phyloP scores from a whole-genome alignment of 2,329 filamentous ascomycete species.

The Aspergillus alliaceus region DNA sequence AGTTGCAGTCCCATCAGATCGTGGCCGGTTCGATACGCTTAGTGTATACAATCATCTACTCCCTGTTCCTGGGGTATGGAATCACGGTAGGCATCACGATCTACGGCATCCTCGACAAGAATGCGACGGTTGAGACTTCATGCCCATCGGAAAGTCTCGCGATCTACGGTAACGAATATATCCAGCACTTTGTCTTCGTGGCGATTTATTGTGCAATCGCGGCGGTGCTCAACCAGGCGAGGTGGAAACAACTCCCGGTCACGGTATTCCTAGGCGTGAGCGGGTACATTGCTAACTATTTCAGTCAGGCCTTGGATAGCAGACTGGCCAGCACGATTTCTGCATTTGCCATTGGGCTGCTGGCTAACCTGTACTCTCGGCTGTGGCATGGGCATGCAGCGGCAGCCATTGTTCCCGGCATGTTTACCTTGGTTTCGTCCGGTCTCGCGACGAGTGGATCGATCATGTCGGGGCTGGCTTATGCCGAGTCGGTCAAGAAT shows the following conservation, averaged over 20 bases:
- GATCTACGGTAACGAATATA: conserved; percentile 46
- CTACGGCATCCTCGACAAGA: conserved; percentile 58
- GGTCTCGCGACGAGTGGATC: conserved; percentile 58
- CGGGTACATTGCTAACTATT: conserved; percentile 55
- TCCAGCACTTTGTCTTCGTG: conserved; percentile 68
- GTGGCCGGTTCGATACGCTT: conserved; percentile 59
- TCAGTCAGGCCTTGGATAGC: conserved; percentile 62
- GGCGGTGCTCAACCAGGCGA: conserved; percentile 76
- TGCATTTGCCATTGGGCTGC: conserved; percentile 71
- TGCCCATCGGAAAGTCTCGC: conserved; percentile 40
- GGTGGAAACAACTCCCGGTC: conserved; percentile 71
- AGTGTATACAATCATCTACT: conserved; percentile 63
- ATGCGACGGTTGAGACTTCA: conserved; percentile 50
- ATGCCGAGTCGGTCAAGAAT: conserved; percentile 52
- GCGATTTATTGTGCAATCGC: conserved; percentile 71
- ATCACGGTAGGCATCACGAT: conserved; percentile 65
- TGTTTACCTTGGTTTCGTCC: conserved; percentile 68
- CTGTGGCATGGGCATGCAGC: conserved; percentile 73
- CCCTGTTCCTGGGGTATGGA: conserved; percentile 68
- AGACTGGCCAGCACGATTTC: conserved; percentile 76
- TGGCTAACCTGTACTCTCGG: conserved; percentile 76
- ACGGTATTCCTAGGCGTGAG: conserved; percentile 71
- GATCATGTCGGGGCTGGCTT: conserved; percentile 55
- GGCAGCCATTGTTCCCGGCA: conserved; percentile 79
- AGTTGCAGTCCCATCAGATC: conserved; percentile 66